Evolutionary conservation across 1,284 basidiomycete species (phyloP), one percentile per base, ranked within the genome.

Genomic region (Cryptococcus deneoformans): DNA sequence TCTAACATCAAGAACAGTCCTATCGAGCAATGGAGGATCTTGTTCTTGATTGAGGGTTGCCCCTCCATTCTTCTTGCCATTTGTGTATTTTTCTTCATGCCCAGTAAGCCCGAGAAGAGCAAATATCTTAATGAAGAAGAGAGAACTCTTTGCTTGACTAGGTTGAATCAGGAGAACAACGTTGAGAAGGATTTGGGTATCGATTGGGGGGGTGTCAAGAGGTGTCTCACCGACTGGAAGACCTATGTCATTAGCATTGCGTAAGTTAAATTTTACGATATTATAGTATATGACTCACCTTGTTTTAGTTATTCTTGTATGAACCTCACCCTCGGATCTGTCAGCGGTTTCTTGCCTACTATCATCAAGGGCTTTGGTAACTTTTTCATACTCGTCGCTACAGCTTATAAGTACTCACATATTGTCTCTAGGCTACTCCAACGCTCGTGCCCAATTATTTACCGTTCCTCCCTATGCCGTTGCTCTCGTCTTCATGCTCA

Each of bases 291-390:
- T 29, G 29, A 29, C 29, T 29, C 3, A 29, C 29, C 29, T 29
- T 4, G 29, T 29, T 85, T n/a, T 45, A 45, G 87, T 50, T 89
- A 87, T 73, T 89, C 89, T 61, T 88, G 87, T 34, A 79, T 89
- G 58, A 93, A 93, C 73, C 83, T 86, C 54, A 86, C 87, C 1
- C 80, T 92, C 2, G 87, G 88, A 8, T 87, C 86, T 2, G 86
- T 89, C 46, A 86, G 86, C 2, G 91, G 89, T 0, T 93, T 92
- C 78, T 78, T 92, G 29, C 90, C 90, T 0, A 92, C 90, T 0
- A 90, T 92, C 66, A 85, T 91, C 60, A 82, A 81, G 59, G 72
- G 64, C 10, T 60, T 67, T 24, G 61, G 57, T 59, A 39, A 51
- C 53, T 59, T 6, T 6, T 29, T 4, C 29, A 29, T 29, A 2